phyloP scores from a whole-genome alignment of 2,329 filamentous ascomycete species.

The Pleoardoris graminearum region DNA sequence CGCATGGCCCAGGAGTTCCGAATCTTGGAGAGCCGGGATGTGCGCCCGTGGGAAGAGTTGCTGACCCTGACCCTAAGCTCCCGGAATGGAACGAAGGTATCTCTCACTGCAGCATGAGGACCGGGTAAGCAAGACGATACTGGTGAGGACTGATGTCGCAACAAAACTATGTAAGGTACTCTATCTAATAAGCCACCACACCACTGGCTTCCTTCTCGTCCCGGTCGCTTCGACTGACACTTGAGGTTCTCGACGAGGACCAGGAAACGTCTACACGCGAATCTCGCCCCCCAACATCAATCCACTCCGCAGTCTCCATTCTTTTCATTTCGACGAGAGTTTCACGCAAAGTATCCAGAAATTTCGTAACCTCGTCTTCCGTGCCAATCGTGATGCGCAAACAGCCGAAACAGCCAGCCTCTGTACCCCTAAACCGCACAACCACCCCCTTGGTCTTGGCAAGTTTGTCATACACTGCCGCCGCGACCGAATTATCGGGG shows the following conservation, averaged over 20 bases:
- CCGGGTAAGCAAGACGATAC: too few relatives aligned
- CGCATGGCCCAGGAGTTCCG: conserved; percentile 26
- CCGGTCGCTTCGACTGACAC: too few relatives aligned
- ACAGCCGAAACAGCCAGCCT: conserved; percentile 85
- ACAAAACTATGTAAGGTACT: too few relatives aligned
- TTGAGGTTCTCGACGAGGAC: too few relatives aligned
- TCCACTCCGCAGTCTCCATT: too few relatives aligned
- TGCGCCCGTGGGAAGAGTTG: conserved; percentile 29
- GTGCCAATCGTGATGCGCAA: conserved; percentile 91
- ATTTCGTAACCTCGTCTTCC: conserved; percentile 83
- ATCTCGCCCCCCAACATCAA: too few relatives aligned
- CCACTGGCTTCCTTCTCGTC: too few relatives aligned
- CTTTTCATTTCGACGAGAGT: too few relatives aligned
- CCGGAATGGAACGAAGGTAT: conserved; percentile 15
- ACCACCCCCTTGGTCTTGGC: conserved; percentile 88
- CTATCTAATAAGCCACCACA: too few relatives aligned
- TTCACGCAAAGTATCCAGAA: too few relatives aligned
- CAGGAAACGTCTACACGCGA: too few relatives aligned
- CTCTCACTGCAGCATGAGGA: not conserved
- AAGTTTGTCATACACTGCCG: conserved; percentile 79
- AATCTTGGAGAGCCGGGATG: conserved; percentile 20
- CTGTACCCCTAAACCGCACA: conserved; percentile 89
- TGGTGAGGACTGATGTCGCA: too few relatives aligned
- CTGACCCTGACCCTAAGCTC: conserved; percentile 15
- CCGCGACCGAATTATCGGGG: conserved; percentile 78